Evolutionary conservation across 805 yeast genomes (phyloP), one percentile per base, ranked within the genome.

Genomic region (Saccharomycopsis schoenii): DNA sequence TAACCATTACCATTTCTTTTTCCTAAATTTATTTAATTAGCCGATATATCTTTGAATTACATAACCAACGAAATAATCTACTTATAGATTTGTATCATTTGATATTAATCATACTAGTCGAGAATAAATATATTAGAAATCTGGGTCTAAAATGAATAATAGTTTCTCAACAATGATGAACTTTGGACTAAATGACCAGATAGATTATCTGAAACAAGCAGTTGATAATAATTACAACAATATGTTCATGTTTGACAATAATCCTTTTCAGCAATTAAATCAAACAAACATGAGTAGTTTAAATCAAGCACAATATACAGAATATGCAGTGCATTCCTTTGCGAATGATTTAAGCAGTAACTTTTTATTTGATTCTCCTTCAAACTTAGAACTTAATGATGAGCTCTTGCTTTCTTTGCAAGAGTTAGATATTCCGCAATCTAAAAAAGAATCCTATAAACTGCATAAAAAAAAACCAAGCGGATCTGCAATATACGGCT

Each of bases 401-500:
- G 64, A 60, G 14, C 58, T 62, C 11, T 50, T 62, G 25, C 17
- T 62, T 2, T 40, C 56, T 14, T 57, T 62, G 24, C 61, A 57
- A 39, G 62, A 65, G 14, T 68, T 68, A 2, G 73, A 72, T 60
- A 59, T 72, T 17, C 75, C 73, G 21, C 51, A 15, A 12, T 43
- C 34, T 41, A 21, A 43, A 56, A 61, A 55, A 57, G 58, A 36
- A 68, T 66, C 62, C 29, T 59, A 39, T 17, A 61, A 55, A 61
- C 69, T 71, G 25, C 93, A 87, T 68, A 72, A 79, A 59, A 80
- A 89, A 65, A 82, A 83, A 61, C 76, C 81, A 19, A 85, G 91
- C 74, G 96, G 96, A 14, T 85, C 93, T 3, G 93, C 88, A 1
- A 87, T 88, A 34, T 88, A 88, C 71, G 96, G 96, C 0, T 87